These are phyloP conservation scores for Eimeria tenella DNA, from an alignment of 169 alveolate species.

Conservation along the genomic window DNA sequence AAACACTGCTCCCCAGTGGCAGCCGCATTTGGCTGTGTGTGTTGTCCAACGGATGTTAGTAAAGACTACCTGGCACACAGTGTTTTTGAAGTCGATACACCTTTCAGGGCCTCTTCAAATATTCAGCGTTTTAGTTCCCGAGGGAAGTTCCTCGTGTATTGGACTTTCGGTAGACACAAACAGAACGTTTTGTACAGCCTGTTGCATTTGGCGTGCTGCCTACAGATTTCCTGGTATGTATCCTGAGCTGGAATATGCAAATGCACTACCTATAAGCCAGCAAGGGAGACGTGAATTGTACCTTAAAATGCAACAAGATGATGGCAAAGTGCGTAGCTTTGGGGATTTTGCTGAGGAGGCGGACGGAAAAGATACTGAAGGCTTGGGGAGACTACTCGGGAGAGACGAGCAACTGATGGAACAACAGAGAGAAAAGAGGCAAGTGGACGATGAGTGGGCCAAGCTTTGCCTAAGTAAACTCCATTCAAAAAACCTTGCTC, in stretches of 20 bases:
- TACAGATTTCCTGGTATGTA: conserved; percentile 51
- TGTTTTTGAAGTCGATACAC: no score
- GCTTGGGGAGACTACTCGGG: neutral
- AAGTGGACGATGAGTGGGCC: conserved; percentile 71
- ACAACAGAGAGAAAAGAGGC: conserved; percentile 33
- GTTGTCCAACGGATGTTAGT: no score
- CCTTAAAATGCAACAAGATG: conserved; percentile 37
- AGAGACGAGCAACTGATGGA: conserved; percentile 33
- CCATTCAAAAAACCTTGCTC: conserved; percentile 58
- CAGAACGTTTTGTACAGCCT: neutral
- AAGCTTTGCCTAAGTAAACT: conserved; percentile 62
- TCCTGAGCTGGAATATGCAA: conserved; percentile 64
- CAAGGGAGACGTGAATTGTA: conserved; percentile 63
- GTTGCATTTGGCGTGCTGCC: neutral
- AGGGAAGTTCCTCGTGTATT: no score
- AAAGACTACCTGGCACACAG: no score
- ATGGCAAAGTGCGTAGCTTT: conserved; percentile 59
- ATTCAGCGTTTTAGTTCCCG: no score
- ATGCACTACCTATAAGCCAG: conserved; percentile 55
- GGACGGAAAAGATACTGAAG: conserved; percentile 6
- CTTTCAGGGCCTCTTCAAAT: no score
- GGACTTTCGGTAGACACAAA: neutral
- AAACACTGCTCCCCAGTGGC: no score
- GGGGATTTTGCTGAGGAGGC: conserved; percentile 69
- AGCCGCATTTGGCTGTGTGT: no score